Evolutionary conservation across 164 flowering plant genomes (phyloP).

Genomic region (Nelumbo lutea): DNA sequence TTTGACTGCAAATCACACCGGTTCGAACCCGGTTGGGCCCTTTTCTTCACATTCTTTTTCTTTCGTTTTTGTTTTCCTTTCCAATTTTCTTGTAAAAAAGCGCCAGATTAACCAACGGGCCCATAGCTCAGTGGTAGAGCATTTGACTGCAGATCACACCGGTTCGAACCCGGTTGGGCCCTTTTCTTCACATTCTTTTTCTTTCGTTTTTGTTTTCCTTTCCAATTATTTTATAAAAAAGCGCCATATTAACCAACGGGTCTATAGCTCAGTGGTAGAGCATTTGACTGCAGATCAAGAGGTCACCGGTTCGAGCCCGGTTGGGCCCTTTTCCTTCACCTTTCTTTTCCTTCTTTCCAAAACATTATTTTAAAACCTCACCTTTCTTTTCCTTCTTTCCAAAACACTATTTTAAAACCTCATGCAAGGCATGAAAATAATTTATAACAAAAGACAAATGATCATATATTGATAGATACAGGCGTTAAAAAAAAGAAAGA

Average conservation of each 20-base stretch:
- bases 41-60: neutral
- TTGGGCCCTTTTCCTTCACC: conserved; percentile 35
- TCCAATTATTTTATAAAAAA: no score
- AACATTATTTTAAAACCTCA: no score
- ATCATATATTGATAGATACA: no score
- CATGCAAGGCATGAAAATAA: no score
- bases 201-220: no score
- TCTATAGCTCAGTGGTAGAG: conserved; percentile 98
- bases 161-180: conserved; percentile 96
- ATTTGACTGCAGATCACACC: conserved; percentile 97
- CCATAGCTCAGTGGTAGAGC: conserved; percentile 99
- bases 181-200: conserved; percentile 24
- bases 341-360: no score
- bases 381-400: no score
- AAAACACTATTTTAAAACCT: no score
- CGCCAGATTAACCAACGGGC: conserved; percentile 24
- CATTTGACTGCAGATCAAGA: conserved; percentile 97
- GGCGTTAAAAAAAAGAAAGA: no score
- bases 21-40: conserved; percentile 97
- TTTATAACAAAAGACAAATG: no score
- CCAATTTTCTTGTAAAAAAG: no score
- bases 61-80: no score
- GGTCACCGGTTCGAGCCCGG: conserved; percentile 96
- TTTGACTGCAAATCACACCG: conserved; percentile 97
- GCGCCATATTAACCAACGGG: conserved; percentile 18